A percentile compares a stretch with the other conserved stretches of the same genome.
phyloP scores from a whole-genome alignment of 768 basidiomycete species.

The Boletales sp. region DNA sequence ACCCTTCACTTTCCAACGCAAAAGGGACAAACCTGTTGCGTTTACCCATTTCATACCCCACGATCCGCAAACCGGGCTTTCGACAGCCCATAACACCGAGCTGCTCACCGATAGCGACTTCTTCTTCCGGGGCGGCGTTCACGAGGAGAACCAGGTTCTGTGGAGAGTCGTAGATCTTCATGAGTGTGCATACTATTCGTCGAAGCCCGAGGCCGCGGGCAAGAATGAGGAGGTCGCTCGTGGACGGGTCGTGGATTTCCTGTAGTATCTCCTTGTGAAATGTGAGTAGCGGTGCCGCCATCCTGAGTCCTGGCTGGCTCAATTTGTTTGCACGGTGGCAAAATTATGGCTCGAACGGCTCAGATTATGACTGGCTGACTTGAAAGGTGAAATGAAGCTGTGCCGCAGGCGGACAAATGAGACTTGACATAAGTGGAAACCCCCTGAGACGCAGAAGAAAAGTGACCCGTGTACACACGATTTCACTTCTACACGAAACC shows the following conservation, averaged over 20 bases:
- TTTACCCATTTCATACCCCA: conserved; percentile 76
- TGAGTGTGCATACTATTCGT: conserved; percentile 74
- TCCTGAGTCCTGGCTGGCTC: conserved; percentile 4
- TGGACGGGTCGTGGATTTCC: conserved; percentile 68
- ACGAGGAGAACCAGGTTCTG: conserved; percentile 82
- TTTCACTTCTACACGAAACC: too few relatives aligned
- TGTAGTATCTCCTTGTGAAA: conserved; percentile 69
- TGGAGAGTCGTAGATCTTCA: conserved; percentile 90
- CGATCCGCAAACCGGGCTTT: conserved; percentile 76
- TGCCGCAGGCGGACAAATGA: background rate
- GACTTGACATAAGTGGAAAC: conserved; percentile 3
- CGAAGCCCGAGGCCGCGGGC: conserved; percentile 91
- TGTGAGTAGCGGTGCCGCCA: conserved; percentile 42
- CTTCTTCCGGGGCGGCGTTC: conserved; percentile 82
- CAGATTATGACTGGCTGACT: background rate
- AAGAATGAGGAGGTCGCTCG: conserved; percentile 70
- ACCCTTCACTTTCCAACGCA: background rate
- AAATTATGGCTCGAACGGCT: background rate
- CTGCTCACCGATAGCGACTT: conserved; percentile 88
- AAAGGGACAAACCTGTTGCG: conserved; percentile 60
- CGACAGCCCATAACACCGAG: conserved; percentile 89
- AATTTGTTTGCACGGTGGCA: background rate
- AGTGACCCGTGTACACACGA: too few relatives aligned
- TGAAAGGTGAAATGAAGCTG: background rate
- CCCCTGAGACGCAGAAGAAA: background rate